Base-by-base conservation (phyloP, 2,329 filamentous ascomycete species). In the Juglanconis juglandina region DNA sequence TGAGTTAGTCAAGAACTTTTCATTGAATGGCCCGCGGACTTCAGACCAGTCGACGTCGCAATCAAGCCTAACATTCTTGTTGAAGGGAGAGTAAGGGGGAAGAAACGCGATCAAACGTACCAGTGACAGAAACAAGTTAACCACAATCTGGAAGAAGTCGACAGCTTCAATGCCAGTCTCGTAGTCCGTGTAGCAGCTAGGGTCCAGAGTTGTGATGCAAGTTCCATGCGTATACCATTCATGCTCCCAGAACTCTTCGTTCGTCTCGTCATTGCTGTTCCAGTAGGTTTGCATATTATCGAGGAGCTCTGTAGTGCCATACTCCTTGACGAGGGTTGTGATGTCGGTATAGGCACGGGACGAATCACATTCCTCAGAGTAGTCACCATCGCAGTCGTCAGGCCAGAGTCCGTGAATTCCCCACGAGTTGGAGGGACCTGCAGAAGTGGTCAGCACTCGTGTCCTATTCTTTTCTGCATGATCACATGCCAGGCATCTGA, bases 351-450 rank as follows among this genome's bases (percentile, higher is more conserved):
- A 63, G 7, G 47, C 61, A 9, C 61, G 61, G 54, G 39, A 46
- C 6, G 34, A 14, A 24, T 63, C 61, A 32, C 61, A 63, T 13
- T 46, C n/a, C 51, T 49, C 34, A 3, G 51, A 52, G 35, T 58
- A 63, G 41, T 49, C 48, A 7, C 61, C 61, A 13, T 57, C 50
- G n/a, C 61, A 63, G 13, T 63, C 42, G 37, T 63, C 61, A 17
- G 61, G 61, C 61, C 61, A 63, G 11, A 63, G 54, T 13, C 61
- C 61, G 51, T 63, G 61, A 6, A 63, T 63, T 14, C 58, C 59
- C 61, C 61, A 63, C 11, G 61, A 63, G 53, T 63, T 44, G 9
- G 61, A 52, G 3, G 61, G 61, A 17, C 61, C 61, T 51, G 42
- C 47, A 24, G 6, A 5, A 6, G 2, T 24, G 5, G 34, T 60